Conservation (phyloP, 2,329 filamentous ascomycete species). For the Sporothrix brunneoviolacea region DNA sequence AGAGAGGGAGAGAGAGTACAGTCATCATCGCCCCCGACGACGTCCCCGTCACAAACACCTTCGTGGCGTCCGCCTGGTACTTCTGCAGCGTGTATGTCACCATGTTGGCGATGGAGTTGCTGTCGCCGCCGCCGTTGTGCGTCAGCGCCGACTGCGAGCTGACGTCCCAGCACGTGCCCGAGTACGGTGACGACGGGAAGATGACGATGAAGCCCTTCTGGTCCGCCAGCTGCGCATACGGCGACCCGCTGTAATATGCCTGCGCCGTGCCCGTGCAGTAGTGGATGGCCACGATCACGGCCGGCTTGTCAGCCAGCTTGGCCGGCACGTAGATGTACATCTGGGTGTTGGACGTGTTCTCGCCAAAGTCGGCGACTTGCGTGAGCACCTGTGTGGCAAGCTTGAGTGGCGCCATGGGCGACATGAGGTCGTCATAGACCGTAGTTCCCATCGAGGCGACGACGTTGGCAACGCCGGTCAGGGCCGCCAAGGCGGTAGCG, state of each 20-base stretch:
- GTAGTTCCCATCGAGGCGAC: constrained; percentile 13
- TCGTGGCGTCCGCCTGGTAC: constrained; percentile 44
- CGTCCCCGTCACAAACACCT: constrained; percentile 48
- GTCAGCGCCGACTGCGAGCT: constrained; percentile 42
- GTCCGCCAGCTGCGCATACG: constrained; percentile 40
- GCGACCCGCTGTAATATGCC: constrained; percentile 41
- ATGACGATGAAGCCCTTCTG: constrained; percentile 42
- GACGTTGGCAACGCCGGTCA: constrained; percentile 15
- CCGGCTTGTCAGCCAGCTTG: constrained; percentile 32
- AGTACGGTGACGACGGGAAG: constrained; percentile 47
- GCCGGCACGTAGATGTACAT: constrained; percentile 40
- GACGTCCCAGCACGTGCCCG: constrained; percentile 54
- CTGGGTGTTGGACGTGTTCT: constrained; percentile 32
- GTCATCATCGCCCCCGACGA: constrained; percentile 47
- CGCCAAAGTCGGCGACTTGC: constrained; percentile 29
- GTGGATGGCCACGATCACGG: constrained; percentile 46
- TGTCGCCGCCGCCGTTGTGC: constrained; percentile 52
- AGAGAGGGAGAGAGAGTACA: neutral
- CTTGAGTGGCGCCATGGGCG: constrained; percentile 17
- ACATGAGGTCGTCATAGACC: constrained; percentile 20
- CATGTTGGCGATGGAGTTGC: constrained; percentile 52
- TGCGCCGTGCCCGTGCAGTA: constrained; percentile 46
- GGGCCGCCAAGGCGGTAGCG: neutral
- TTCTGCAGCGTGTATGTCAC: constrained; percentile 46
- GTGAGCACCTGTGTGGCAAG: constrained; percentile 18